Percentiles rank a stretch among this genome's conserved stretches.
Evolutionary conservation across 2,329 filamentous ascomycete species (phyloP).

Genomic region (Colletotrichum eleusines): DNA sequence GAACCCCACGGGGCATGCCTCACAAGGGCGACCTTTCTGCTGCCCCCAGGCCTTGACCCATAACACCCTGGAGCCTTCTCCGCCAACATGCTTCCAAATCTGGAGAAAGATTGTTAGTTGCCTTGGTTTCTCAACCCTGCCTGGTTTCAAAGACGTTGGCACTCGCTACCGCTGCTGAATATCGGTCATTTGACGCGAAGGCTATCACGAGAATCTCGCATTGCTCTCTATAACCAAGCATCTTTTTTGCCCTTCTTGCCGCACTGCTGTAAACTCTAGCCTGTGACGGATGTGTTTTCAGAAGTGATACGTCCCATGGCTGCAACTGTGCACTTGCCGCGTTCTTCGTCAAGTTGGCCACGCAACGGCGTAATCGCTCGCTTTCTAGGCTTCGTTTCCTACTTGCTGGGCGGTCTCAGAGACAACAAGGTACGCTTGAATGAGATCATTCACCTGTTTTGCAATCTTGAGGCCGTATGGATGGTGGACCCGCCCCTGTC

Average conservation of each 20-base stretch:
- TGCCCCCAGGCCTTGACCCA: neutral
- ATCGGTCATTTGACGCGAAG: neutral
- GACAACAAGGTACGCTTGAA: neutral
- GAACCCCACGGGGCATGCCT: neutral
- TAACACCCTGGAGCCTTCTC: neutral
- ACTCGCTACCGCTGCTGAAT: neutral
- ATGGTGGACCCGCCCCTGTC: neutral
- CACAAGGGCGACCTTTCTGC: neutral
- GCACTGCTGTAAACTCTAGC: no score
- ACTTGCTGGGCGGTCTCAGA: neutral
- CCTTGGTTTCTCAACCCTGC: neutral
- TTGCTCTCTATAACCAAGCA: neutral
- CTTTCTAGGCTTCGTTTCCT: neutral
- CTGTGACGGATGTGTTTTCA: neutral
- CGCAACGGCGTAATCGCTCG: neutral
- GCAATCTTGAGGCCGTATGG: neutral
- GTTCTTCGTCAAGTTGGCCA: neutral
- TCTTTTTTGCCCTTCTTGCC: neutral
- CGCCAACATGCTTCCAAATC: neutral
- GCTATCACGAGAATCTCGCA: neutral
- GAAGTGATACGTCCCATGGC: neutral
- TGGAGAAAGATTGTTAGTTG: neutral
- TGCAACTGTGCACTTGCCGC: neutral
- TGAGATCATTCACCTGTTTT: neutral
- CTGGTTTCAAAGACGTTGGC: neutral